A percentile compares a stretch with the other conserved stretches of the same genome.
These are phyloP conservation scores for Hanseniaspora clermontiae DNA, from an alignment of 805 yeast species.

Conservation along the genomic window DNA sequence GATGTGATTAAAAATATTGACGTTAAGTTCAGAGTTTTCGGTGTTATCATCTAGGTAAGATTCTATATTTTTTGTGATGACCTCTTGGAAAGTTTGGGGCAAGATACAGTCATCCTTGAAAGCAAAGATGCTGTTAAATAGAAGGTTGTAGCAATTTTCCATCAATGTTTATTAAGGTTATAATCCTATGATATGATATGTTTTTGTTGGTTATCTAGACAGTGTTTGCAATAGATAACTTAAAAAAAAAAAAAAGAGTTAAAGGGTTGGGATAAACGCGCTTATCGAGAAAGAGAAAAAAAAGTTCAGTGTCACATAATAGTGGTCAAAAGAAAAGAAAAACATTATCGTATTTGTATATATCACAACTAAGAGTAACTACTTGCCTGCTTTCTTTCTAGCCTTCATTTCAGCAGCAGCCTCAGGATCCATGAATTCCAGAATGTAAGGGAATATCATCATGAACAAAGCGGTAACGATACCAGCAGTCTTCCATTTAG, in stretches of 20 bases:
- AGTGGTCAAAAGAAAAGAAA: not conserved
- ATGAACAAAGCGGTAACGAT: slow-evolving; percentile 23
- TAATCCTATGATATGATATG: not conserved
- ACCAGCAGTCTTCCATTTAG: slow-evolving; percentile 28
- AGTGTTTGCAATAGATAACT: not conserved
- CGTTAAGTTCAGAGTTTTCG: not conserved
- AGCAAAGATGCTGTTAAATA: not conserved
- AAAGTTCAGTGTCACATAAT: no score
- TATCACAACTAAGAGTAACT: slow-evolving; percentile 1
- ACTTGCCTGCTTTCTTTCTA: slow-evolving; percentile 22
- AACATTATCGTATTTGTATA: not conserved
- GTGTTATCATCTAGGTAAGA: not conserved
- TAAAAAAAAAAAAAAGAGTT: not conserved
- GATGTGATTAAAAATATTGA: not conserved
- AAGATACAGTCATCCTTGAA: not conserved
- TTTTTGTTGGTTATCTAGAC: no score
- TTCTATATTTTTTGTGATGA: not conserved
- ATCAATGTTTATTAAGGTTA: not conserved
- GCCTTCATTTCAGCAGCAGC: slow-evolving; percentile 28
- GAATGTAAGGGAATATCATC: slow-evolving; percentile 26
- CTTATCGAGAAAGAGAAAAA: not conserved
- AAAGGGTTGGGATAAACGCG: not conserved
- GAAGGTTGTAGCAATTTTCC: not conserved
- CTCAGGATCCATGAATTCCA: slow-evolving; percentile 34
- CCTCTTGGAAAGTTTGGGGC: not conserved